phyloP scores from a whole-genome alignment of 2,329 filamentous ascomycete species.

The Keithomyces neogunnii region DNA sequence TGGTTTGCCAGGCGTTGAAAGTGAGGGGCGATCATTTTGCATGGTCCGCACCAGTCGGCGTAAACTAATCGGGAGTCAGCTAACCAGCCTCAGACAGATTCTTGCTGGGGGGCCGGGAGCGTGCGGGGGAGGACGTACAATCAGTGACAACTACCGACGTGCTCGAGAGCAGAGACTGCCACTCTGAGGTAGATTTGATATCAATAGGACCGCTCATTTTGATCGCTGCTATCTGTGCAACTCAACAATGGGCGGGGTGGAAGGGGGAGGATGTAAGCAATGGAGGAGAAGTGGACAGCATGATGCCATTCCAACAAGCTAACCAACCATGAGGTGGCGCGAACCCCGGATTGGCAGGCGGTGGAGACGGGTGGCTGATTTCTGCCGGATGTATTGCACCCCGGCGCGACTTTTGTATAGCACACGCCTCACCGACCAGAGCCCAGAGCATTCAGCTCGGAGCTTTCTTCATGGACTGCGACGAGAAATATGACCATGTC shows the following conservation, averaged over 20 bases:
- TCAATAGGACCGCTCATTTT: constrained; percentile 40
- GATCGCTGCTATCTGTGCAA: constrained; percentile 1
- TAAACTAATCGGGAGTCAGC: constrained; percentile 82
- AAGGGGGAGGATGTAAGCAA: neutral
- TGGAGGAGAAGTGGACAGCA: neutral
- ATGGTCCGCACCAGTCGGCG: constrained; percentile 43
- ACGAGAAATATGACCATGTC: constrained; percentile 18
- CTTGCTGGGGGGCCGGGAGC: neutral
- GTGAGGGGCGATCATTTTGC: constrained; percentile 38
- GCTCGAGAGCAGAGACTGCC: constrained; percentile 60
- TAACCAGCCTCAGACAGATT: constrained; percentile 24
- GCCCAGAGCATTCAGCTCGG: neutral
- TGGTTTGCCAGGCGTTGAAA: constrained; percentile 39
- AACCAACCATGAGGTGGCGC: constrained; percentile 1
- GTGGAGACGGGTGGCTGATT: constrained; percentile 5
- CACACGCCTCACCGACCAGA: neutral
- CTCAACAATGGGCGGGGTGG: neutral
- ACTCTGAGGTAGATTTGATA: constrained; percentile 61
- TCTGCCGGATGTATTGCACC: constrained; percentile 18
- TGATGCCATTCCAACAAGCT: neutral
- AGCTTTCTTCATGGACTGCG: neutral
- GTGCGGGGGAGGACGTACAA: constrained; percentile 48
- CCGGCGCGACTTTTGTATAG: constrained; percentile 14
- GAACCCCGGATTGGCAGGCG: constrained; percentile 11
- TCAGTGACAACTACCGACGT: constrained; percentile 80